phyloP scores from a whole-genome alignment of 768 basidiomycete genomes.

The Phlebiopsis gigantea region DNA sequence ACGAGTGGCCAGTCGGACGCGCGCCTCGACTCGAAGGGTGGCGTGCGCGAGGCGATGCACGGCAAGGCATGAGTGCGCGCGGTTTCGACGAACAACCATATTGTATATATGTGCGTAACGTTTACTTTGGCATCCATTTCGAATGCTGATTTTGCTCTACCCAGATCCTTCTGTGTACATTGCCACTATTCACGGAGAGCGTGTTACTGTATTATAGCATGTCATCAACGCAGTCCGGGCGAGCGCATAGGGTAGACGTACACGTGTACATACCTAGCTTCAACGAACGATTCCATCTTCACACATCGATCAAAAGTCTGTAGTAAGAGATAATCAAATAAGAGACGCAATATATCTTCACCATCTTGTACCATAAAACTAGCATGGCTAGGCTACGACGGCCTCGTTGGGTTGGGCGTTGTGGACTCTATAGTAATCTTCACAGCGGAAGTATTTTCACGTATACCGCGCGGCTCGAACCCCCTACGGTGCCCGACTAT shows the following conservation, averaged over 20 bases:
- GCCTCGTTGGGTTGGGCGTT: too few relatives aligned
- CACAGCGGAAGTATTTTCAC: too few relatives aligned
- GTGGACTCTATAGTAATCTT: too few relatives aligned
- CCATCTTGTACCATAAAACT: too few relatives aligned
- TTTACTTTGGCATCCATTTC: not conserved
- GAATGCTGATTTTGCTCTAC: not conserved
- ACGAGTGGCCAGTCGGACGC: slow-evolving; percentile 9
- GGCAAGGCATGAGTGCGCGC: not conserved
- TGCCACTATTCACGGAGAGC: too few relatives aligned
- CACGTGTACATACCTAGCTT: not conserved
- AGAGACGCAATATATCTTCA: too few relatives aligned
- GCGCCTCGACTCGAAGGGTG: slow-evolving; percentile 7
- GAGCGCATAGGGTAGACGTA: not conserved
- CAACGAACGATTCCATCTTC: too few relatives aligned
- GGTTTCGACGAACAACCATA: not conserved
- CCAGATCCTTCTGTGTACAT: not conserved
- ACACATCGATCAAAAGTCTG: too few relatives aligned
- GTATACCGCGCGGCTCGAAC: too few relatives aligned
- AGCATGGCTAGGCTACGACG: too few relatives aligned
- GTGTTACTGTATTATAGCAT: not conserved
- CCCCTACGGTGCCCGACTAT: too few relatives aligned
- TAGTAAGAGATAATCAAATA: too few relatives aligned
- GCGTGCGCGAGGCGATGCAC: slow-evolving; percentile 6
- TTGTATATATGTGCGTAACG: not conserved
- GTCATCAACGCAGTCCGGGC: not conserved